A percentile compares a stretch with the other conserved stretches of the same genome.
Conservation (phyloP, 495 filamentous ascomycete species). For the Pseudevernia furfuracea region DNA sequence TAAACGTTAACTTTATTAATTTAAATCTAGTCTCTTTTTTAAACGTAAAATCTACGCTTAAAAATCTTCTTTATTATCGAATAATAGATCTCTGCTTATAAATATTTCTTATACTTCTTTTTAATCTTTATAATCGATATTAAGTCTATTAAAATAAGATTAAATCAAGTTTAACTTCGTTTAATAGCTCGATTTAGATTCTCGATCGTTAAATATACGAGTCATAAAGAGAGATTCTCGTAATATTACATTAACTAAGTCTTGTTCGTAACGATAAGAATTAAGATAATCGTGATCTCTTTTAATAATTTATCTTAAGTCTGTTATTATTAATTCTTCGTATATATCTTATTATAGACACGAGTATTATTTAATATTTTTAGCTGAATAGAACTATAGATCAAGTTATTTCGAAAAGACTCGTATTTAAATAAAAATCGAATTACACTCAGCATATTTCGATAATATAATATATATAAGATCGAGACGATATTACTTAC, state of each 20-base stretch:
- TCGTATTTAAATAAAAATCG: constrained; percentile 2
- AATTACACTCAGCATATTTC: neutral
- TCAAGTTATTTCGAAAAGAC: neutral
- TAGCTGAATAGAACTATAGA: neutral
- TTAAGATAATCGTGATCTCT: neutral
- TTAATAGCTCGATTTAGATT: neutral
- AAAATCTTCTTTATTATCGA: constrained; percentile 1
- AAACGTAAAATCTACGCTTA: neutral
- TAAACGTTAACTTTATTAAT: neutral
- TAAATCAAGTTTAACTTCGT: neutral
- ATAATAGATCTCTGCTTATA: constrained; percentile 2
- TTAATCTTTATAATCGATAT: constrained; percentile 10
- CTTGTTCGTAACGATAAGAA: constrained; percentile 1
- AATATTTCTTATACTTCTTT: constrained; percentile 7
- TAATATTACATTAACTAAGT: constrained; percentile 1
- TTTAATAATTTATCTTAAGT: neutral
- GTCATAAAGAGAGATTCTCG: neutral
- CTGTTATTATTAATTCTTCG: neutral
- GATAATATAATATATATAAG: neutral
- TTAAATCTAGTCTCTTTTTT: neutral
- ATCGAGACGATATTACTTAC: neutral
- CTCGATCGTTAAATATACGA: neutral
- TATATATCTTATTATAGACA: constrained; percentile 4
- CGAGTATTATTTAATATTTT: neutral
- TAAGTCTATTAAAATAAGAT: neutral